phyloP scores from a whole-genome alignment of 208 protist species.

The Kentomonas sorsogonicus region DNA sequence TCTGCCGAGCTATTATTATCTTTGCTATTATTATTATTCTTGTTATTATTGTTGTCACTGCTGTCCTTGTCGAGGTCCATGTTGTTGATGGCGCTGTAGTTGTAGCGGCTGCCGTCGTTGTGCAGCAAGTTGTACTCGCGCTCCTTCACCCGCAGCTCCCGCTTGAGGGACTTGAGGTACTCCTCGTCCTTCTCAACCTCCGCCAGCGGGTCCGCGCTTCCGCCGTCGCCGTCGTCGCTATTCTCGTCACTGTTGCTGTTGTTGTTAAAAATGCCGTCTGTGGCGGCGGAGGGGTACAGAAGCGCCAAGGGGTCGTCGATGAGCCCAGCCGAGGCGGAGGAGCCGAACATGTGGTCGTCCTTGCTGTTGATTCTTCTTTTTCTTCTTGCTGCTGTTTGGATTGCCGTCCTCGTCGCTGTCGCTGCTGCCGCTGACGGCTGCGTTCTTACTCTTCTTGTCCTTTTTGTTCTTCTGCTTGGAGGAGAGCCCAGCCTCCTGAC shows the following conservation, averaged over 20 bases:
- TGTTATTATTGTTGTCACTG: background rate
- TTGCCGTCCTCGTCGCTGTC: no score
- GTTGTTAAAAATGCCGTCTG: no score
- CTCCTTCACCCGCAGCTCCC: conserved; percentile 65
- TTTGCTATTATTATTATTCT: conserved; percentile 12
- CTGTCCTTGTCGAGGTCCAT: background rate
- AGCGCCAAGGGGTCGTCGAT: conserved; percentile 39
- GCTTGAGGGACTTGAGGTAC: conserved; percentile 39
- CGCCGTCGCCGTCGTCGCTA: conserved; percentile 1
- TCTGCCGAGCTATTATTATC: no score
- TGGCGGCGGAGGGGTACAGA: conserved; percentile 68
- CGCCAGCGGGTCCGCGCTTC: conserved; percentile 11
- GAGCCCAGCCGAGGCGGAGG: no score
- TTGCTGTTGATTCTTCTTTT: no score
- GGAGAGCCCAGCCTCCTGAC: conserved; percentile 22
- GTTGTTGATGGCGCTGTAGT: conserved; percentile 13
- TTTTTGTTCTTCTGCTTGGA: background rate
- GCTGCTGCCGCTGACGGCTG: background rate
- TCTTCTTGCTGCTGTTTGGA: no score
- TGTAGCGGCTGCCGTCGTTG: conserved; percentile 35
- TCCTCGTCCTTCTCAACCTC: conserved; percentile 8
- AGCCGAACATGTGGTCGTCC: no score
- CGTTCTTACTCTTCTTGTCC: background rate
- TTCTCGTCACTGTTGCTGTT: conserved; percentile 1
- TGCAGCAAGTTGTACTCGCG: conserved; percentile 84